phyloP scores from a whole-genome alignment of 495 filamentous ascomycete genomes.

The Talaromyces liani region DNA sequence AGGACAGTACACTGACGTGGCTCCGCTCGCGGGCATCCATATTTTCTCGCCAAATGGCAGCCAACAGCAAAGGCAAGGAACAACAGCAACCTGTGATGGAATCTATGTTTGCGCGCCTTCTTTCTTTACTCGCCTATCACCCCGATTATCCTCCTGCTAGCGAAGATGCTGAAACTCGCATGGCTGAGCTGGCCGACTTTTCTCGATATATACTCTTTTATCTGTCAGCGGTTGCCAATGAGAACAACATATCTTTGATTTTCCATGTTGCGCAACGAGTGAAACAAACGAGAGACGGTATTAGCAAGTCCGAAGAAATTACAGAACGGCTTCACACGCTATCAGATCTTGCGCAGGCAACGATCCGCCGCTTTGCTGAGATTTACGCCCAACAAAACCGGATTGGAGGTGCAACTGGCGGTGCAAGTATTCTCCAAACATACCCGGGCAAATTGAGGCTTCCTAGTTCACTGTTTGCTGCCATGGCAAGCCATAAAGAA shows the following conservation, averaged over 20 bases:
- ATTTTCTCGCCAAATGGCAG: slow-evolving; percentile 33
- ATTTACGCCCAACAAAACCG: slow-evolving; percentile 42
- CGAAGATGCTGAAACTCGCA: slow-evolving; percentile 41
- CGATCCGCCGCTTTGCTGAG: slow-evolving; percentile 74
- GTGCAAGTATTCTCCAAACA: slow-evolving; percentile 68
- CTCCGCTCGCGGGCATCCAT: slow-evolving; percentile 63
- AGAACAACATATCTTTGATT: slow-evolving; percentile 80
- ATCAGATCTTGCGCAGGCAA: slow-evolving; percentile 78
- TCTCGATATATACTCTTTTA: slow-evolving; percentile 86
- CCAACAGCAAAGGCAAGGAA: slow-evolving; percentile 32
- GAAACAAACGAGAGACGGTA: slow-evolving; percentile 79
- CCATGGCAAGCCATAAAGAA: slow-evolving; percentile 65
- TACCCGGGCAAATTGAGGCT: slow-evolving; percentile 76
- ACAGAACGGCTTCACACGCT: slow-evolving; percentile 63
- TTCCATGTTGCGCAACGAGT: slow-evolving; percentile 88
- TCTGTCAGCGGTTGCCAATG: slow-evolving; percentile 70
- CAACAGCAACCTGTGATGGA: slow-evolving; percentile 62
- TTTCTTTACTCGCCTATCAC: slow-evolving; percentile 88
- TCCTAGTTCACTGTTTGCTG: slow-evolving; percentile 67
- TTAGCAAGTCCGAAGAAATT: slow-evolving; percentile 50
- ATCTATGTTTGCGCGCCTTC: slow-evolving; percentile 70
- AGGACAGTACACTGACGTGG: slow-evolving; percentile 75
- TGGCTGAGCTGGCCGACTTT: slow-evolving; percentile 69
- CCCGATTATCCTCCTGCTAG: slow-evolving; percentile 65
- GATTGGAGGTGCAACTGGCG: slow-evolving; percentile 52